Conservation (phyloP, 75 land plant species). For the Cryptomeria japonica region DNA sequence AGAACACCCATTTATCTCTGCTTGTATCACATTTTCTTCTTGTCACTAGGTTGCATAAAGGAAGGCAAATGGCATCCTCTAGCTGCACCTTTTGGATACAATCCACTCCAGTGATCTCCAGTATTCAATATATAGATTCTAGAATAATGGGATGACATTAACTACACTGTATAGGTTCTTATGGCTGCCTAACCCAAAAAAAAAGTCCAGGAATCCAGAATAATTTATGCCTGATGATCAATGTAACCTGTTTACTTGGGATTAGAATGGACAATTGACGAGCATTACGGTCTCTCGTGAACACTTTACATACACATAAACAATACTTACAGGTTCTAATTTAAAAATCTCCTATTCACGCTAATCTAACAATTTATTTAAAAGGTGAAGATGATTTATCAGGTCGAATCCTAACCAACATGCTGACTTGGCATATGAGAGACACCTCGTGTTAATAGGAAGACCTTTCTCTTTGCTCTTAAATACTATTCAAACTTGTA, state of each 20-base stretch:
- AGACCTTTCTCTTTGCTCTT: neutral
- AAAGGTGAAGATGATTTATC: neutral
- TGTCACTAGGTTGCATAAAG: neutral
- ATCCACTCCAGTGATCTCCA: neutral
- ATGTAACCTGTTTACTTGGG: neutral
- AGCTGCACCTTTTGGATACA: neutral
- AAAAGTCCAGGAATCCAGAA: too few species aligned
- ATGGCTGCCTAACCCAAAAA: neutral
- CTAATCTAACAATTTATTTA: neutral
- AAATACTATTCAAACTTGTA: neutral
- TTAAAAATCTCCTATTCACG: neutral
- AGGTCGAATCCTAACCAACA: neutral
- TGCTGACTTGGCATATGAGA: neutral
- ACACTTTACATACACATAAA: too few species aligned
- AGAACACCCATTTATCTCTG: neutral
- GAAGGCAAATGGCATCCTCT: neutral
- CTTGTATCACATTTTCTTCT: neutral
- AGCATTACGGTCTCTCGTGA: too few species aligned
- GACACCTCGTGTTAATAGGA: neutral
- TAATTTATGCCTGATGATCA: neutral
- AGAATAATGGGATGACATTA: neutral
- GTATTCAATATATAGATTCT: neutral
- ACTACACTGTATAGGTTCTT: neutral
- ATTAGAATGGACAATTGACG: too few species aligned
- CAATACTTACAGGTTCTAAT: neutral